phyloP scores from a whole-genome alignment of 2,329 filamentous ascomycete genomes.

The Ascomycota sp. region DNA sequence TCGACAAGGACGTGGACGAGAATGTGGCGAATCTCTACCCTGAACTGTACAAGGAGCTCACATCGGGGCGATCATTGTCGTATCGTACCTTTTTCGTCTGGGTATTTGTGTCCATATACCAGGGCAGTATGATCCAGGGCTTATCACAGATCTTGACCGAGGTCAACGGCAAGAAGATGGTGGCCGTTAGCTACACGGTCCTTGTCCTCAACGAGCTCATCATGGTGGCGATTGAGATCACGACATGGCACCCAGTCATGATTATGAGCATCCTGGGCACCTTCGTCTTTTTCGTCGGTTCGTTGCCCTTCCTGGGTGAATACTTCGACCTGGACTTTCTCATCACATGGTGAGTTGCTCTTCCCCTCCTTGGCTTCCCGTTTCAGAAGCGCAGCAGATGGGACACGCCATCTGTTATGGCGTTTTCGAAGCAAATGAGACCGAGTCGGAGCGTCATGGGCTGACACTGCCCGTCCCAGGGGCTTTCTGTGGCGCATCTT shows the following conservation, averaged over 20 bases:
- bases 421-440: no score
- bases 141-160: constrained; percentile 73
- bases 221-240: constrained; percentile 94
- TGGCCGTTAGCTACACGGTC: constrained; percentile 78
- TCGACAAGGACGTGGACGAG: constrained; percentile 92
- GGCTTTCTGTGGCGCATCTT: constrained; percentile 77
- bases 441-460: no score
- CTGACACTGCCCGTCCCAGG: constrained; percentile 16
- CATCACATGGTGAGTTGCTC: constrained; percentile 36
- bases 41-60: constrained; percentile 95
- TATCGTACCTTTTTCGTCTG: constrained; percentile 94
- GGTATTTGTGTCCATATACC: constrained; percentile 88
- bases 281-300: constrained; percentile 57
- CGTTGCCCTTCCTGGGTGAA: constrained; percentile 65
- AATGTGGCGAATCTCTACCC: constrained; percentile 85
- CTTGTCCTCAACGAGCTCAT: constrained; percentile 85
- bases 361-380: not conserved
- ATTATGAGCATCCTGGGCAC: constrained; percentile 69
- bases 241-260: constrained; percentile 93
- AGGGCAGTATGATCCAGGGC: constrained; percentile 90
- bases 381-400: no score
- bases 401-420: no score
- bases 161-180: constrained; percentile 54
- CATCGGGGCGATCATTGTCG: constrained; percentile 63
- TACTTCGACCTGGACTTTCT: constrained; percentile 80